phyloP scores from a whole-genome alignment of 129 eudicot species.

The Centrapalus pauciflorus region DNA sequence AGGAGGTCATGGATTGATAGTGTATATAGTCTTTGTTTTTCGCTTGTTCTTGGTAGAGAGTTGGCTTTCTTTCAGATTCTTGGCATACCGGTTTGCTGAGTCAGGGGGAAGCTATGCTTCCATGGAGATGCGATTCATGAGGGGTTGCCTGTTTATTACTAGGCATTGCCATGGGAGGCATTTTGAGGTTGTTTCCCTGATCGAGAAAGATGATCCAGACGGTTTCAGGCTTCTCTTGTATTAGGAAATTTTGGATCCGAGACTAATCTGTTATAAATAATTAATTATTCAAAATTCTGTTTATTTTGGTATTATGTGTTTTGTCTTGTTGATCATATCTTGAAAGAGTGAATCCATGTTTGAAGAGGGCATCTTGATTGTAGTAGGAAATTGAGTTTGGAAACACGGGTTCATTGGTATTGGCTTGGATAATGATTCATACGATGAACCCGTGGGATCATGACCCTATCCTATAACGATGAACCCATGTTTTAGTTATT shows the following conservation, averaged over 20 bases:
- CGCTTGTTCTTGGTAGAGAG: constrained; percentile 27
- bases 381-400: not conserved
- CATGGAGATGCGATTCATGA: constrained; percentile 30
- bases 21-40: constrained; percentile 33
- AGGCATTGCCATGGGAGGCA: constrained; percentile 28
- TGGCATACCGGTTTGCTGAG: constrained; percentile 22
- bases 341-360: not conserved
- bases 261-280: constrained; percentile 50
- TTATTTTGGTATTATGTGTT: constrained; percentile 22
- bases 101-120: constrained; percentile 27
- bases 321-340: constrained; percentile 14
- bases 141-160: constrained; percentile 25
- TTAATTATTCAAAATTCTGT: constrained; percentile 33
- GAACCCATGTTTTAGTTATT: too few relatives aligned
- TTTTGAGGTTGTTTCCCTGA: constrained; percentile 16
- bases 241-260: constrained; percentile 58
- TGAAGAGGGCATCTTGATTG: constrained; percentile 9
- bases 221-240: constrained; percentile 24
- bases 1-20: constrained; percentile 36
- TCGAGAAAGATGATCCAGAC: constrained; percentile 25
- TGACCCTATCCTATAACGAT: too few relatives aligned
- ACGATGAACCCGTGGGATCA: too few relatives aligned
- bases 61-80: constrained; percentile 30
- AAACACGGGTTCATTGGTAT: not conserved
- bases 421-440: not conserved